Percentiles rank a stretch among this genome's conserved stretches.
phyloP scores from a whole-genome alignment of 306 rosid genomes.

The Senna siamea region DNA sequence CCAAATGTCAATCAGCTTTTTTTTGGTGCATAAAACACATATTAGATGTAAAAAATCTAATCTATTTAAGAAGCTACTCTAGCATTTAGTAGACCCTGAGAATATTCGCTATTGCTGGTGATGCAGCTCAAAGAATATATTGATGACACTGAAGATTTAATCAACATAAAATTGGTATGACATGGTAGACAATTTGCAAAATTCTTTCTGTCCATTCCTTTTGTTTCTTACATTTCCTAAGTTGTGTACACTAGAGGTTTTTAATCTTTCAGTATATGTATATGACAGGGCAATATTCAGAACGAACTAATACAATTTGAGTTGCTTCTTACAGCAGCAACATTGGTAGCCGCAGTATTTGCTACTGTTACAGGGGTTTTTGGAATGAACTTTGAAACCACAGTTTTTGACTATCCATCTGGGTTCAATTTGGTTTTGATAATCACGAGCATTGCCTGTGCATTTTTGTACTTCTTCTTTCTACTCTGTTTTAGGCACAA shows the following conservation, averaged over 20 bases:
- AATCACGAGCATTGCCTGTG: constrained; percentile 59
- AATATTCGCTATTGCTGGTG: constrained; percentile 39
- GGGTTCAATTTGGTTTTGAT: constrained; percentile 67
- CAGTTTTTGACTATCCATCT: constrained; percentile 59
- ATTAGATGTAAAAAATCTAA: neutral
- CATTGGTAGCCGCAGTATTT: constrained; percentile 74
- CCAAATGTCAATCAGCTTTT: neutral
- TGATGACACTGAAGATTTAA: constrained; percentile 97
- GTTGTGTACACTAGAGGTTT: neutral
- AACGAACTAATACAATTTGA: constrained; percentile 87
- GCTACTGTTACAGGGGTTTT: constrained; percentile 83
- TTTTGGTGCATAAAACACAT: neutral
- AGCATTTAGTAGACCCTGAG: constrained; percentile 19
- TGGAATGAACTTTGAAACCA: constrained; percentile 76
- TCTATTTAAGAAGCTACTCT: neutral
- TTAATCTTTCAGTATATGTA: neutral
- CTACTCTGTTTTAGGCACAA: constrained; percentile 68
- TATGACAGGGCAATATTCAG: constrained; percentile 86
- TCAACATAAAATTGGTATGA: constrained; percentile 91
- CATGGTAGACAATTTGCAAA: constrained; percentile 38
- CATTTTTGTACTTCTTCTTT: constrained; percentile 56
- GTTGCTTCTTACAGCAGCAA: constrained; percentile 90
- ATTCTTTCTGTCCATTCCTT: constrained; percentile 14
- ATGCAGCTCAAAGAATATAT: constrained; percentile 94
- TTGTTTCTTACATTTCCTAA: constrained; percentile 39